Conservation (phyloP, 2,329 filamentous ascomycete genomes). For the Monilinia aucupariae region DNA sequence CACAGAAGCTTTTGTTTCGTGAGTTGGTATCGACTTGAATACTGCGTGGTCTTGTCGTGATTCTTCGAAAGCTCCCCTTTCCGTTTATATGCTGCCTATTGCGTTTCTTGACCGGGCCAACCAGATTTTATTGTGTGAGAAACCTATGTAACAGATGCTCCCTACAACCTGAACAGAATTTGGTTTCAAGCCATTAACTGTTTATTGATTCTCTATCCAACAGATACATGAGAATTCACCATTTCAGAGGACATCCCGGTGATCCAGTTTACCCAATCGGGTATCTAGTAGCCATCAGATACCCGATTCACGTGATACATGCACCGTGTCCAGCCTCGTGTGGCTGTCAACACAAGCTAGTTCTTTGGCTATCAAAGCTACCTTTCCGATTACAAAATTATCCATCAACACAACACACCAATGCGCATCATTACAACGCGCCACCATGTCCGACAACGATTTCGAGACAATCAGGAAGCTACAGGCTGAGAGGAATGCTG, state of each 20-base stretch:
- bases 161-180: background rate
- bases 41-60: background rate
- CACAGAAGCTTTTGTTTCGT: background rate
- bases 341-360: conserved; percentile 9
- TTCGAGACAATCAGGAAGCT: conserved; percentile 83
- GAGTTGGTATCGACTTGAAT: conserved; percentile 2
- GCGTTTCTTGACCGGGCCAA: background rate
- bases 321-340: background rate
- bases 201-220: background rate
- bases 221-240: background rate
- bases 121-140: background rate
- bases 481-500: conserved; percentile 87
- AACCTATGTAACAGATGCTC: background rate
- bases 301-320: background rate
- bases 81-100: background rate
- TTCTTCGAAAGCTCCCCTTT: background rate
- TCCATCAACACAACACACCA: conserved; percentile 8
- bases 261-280: background rate
- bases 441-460: conserved; percentile 66
- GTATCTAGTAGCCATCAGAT: background rate
- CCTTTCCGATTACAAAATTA: conserved; percentile 11
- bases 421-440: conserved; percentile 14
- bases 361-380: conserved; percentile 14
- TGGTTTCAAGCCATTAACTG: background rate
- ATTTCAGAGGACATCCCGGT: background rate